phyloP scores from a whole-genome alignment of 2,329 filamentous ascomycete genomes.

The Neonectria coccinea region DNA sequence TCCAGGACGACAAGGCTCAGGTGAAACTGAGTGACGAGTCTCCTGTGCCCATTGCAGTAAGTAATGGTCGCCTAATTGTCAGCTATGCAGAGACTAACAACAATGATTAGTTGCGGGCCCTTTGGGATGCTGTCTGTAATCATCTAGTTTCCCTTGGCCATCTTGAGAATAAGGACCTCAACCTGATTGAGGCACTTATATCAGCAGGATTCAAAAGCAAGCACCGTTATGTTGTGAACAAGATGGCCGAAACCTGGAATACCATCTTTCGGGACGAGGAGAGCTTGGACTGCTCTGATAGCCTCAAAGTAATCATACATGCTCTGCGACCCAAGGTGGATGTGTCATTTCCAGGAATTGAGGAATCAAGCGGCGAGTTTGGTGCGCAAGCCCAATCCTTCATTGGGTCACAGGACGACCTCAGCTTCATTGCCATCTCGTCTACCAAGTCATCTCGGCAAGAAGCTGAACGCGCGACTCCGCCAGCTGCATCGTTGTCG shows the following conservation, averaged over 20 bases:
- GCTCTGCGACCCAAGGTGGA: slow-evolving; percentile 68
- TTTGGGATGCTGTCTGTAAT: slow-evolving; percentile 64
- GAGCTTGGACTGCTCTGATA: slow-evolving; percentile 71
- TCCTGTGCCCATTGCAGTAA: slow-evolving; percentile 58
- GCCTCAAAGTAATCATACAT: slow-evolving; percentile 71
- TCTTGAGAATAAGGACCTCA: slow-evolving; percentile 59
- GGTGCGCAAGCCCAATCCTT: slow-evolving; percentile 57
- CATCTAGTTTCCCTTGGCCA: slow-evolving; percentile 52
- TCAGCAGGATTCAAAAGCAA: slow-evolving; percentile 69
- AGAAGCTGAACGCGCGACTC: slow-evolving; percentile 33
- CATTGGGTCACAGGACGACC: slow-evolving; percentile 63
- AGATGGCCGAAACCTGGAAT: slow-evolving; percentile 73
- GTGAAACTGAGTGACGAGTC: slow-evolving; percentile 57
- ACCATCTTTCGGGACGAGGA: slow-evolving; percentile 71
- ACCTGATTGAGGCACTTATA: slow-evolving; percentile 65
- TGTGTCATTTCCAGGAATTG: slow-evolving; percentile 59
- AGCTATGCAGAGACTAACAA: slow-evolving; percentile 42
- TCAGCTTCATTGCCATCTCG: slow-evolving; percentile 49
- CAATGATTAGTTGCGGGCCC: slow-evolving; percentile 54
- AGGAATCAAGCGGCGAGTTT: slow-evolving; percentile 53
- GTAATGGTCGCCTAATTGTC: slow-evolving; percentile 38
- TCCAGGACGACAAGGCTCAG: slow-evolving; percentile 66
- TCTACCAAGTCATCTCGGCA: slow-evolving; percentile 47
- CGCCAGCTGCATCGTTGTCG: slow-evolving; percentile 31
- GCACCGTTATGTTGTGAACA: slow-evolving; percentile 66